Conservation (phyloP, 768 basidiomycete species). For the Cystofilobasidium capitatum region DNA sequence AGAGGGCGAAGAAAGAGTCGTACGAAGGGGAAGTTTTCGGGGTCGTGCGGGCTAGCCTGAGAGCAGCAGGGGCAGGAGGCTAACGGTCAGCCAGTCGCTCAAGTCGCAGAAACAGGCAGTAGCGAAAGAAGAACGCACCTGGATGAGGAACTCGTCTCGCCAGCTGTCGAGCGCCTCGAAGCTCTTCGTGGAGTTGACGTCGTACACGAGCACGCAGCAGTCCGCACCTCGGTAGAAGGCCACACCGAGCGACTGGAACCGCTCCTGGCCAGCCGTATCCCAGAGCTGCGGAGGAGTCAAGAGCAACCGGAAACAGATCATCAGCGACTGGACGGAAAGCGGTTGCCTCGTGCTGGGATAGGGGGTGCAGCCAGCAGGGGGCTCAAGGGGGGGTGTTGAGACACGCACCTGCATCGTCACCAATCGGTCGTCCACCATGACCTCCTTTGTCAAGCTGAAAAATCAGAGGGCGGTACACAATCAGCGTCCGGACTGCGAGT, state of each 20-base stretch:
- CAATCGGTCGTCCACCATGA: conserved; percentile 94
- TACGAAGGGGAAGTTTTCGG: conserved; percentile 96
- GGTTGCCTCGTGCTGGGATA: not conserved
- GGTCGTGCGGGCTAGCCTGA: conserved; percentile 95
- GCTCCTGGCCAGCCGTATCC: conserved; percentile 99
- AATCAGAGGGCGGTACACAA: not conserved
- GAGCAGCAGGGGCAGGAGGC: not conserved
- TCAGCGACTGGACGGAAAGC: conserved; percentile 21
- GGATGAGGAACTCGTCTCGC: conserved; percentile 97
- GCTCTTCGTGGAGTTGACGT: conserved; percentile 96
- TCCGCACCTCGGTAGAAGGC: conserved; percentile 99
- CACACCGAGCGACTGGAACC: conserved; percentile 97
- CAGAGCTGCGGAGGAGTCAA: conserved; percentile 57
- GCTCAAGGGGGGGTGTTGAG: not conserved
- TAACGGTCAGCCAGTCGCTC: not conserved
- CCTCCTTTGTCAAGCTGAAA: conserved; percentile 83
- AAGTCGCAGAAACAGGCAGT: too few species aligned
- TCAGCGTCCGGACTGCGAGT: not conserved
- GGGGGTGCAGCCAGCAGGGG: not conserved
- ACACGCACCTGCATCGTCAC: conserved; percentile 91
- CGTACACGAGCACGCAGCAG: conserved; percentile 97
- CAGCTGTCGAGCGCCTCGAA: conserved; percentile 92
- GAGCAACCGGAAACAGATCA: not conserved
- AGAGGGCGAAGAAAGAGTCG: not conserved
- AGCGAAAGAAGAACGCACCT: conserved; percentile 34